Evolutionary conservation across 441 rosid species (phyloP).

Genomic region (Mallotus repandus): DNA sequence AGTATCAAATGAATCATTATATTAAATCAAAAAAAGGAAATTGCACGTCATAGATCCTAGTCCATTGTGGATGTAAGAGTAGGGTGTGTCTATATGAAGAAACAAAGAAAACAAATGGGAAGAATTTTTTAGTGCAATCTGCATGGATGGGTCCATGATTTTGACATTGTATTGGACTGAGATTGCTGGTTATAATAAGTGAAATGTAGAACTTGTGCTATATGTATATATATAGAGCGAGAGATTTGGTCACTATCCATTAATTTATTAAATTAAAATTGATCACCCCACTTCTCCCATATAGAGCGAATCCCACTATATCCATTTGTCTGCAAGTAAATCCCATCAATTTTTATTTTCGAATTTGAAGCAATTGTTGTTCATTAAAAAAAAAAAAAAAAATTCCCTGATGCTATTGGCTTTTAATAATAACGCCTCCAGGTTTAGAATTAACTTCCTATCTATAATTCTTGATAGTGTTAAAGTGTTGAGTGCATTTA

Average conservation of each 20-base stretch:
- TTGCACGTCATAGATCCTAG: no score
- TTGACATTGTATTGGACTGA: not conserved
- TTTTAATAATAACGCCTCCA: not conserved
- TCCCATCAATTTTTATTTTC: not conserved
- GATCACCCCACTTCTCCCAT: not conserved
- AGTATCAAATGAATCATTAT: no score
- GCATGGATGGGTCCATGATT: conserved; percentile 4
- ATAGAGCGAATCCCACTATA: conserved; percentile 6
- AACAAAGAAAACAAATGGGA: not conserved
- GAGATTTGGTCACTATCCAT: no score
- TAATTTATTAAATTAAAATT: no score
- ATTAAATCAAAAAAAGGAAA: no score
- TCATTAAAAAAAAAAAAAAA: no score
- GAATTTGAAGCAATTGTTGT: not conserved
- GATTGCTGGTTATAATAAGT: not conserved
- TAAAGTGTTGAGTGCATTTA: not conserved
- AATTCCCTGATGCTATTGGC: not conserved
- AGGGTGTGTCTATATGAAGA: no score
- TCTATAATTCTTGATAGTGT: not conserved
- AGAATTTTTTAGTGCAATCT: not conserved
- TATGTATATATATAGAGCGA: no score
- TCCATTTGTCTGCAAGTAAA: not conserved
- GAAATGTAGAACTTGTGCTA: no score
- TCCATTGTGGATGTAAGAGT: no score
- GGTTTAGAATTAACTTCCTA: not conserved